These are phyloP conservation scores for Dalechampia spathulata DNA, from an alignment of 441 rosid genomes.

Conservation along the genomic window DNA sequence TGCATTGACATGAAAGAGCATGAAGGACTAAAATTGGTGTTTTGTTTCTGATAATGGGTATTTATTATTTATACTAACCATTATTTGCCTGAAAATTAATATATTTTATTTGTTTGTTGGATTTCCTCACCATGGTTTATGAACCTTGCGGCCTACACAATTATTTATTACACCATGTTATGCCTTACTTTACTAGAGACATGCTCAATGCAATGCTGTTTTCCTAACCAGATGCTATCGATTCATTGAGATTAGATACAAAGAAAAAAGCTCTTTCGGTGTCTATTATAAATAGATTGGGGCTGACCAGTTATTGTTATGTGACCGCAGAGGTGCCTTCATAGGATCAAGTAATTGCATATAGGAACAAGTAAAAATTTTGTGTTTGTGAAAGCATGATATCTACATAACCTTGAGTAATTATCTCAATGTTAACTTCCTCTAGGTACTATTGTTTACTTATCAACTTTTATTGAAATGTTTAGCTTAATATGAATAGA, in stretches of 20 bases:
- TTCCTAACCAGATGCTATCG: neutral
- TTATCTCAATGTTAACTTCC: neutral
- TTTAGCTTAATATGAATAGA: too few species aligned
- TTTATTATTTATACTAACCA: too few species aligned
- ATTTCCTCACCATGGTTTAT: neutral
- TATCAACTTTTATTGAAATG: too few species aligned
- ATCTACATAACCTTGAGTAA: neutral
- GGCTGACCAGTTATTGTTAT: too few species aligned
- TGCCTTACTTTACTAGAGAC: neutral
- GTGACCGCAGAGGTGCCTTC: too few species aligned
- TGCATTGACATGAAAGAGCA: neutral
- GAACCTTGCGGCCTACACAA: neutral
- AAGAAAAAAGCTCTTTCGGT: neutral
- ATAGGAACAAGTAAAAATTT: neutral
- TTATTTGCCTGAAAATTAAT: too few species aligned
- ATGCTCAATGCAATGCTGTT: neutral
- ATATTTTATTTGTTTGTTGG: neutral
- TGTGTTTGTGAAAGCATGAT: neutral
- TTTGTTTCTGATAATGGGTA: neutral
- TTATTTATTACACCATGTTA: neutral
- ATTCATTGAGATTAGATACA: neutral
- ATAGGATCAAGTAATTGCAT: neutral
- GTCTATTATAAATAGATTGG: too few species aligned
- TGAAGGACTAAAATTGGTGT: neutral
- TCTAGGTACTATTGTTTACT: too few species aligned